Evolutionary conservation across 306 rosid genomes (phyloP), one percentile per base, ranked within the genome.

Genomic region (Sesbania bispinosa): DNA sequence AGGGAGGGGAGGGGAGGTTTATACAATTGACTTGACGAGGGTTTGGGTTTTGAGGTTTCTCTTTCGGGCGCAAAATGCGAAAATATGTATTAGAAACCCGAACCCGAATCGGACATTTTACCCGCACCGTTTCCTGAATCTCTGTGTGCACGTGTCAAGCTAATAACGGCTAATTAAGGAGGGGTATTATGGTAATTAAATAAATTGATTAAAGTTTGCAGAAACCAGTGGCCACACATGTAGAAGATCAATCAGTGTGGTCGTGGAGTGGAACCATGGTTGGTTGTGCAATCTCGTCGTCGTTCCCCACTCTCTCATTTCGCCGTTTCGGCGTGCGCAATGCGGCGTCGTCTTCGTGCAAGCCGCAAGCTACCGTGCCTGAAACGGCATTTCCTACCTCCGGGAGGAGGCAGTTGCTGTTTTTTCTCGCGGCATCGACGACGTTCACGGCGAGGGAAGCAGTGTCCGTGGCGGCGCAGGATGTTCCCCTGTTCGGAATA

Each of bases 401-500:
- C 2, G 79, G 86, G 4, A 41, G 97, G 74, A 84, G 98, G 75
- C 85, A 80, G 74, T 19, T 87, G 61, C 35, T 89, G n/a, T 79
- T 85, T 14, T 41, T 84, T 5, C 81, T 90, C 52, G 70, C 93
- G 32, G 74, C 93, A 51, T 71, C 90, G 6, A 75, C 82, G 27
- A 87, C 81, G 24, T 20, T 88, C 15, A 78, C 82, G 23, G 77
- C 79, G 32, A 81, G 77, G 64, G 90, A 76, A 33, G 69, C 43
- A 20, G 45, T 75, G 7, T 86, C 89, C 6, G 11, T 26, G 66
- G 94, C 96, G 68, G 96, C 96, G 65, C 80, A 84, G 70, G 89
- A 90, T 43, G 82, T 90, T 38, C 87, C 85, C 0, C 66, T 93
- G 51, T 93, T 93, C 14, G 97, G 97, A 19, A 67, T 93, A 27